Evolutionary conservation across 164 flowering plant species (phyloP).

Genomic region (Magnolia officinalis): DNA sequence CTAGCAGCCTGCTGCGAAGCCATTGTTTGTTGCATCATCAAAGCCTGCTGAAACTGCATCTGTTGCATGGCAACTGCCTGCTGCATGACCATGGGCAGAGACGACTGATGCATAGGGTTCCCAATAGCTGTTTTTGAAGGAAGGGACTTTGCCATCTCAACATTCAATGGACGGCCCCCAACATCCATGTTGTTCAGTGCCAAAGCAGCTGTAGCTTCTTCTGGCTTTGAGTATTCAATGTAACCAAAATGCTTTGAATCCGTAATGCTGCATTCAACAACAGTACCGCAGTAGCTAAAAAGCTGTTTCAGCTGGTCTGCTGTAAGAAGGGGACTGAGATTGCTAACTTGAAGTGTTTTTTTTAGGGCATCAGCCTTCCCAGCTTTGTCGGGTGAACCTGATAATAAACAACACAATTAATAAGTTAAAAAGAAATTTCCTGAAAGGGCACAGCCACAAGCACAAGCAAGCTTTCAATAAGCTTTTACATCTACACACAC

Average conservation of each 20-base stretch:
- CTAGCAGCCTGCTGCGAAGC: constrained; percentile 93
- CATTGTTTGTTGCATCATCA: constrained; percentile 90
- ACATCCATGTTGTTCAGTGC: constrained; percentile 91
- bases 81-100: constrained; percentile 90
- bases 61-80: constrained; percentile 99
- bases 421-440: neutral
- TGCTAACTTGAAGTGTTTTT: constrained; percentile 90
- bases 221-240: constrained; percentile 92
- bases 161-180: constrained; percentile 91
- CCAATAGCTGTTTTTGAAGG: constrained; percentile 58
- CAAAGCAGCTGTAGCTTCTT: constrained; percentile 91
- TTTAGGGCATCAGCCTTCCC: constrained; percentile 58
- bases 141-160: constrained; percentile 98
- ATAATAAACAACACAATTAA: constrained; percentile 9
- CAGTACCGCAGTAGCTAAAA: constrained; percentile 84
- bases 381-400: constrained; percentile 65
- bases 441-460: neutral
- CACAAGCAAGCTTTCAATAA: neutral
- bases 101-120: constrained; percentile 51
- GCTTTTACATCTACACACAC: neutral
- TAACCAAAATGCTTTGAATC: constrained; percentile 96
- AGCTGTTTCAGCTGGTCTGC: constrained; percentile 89
- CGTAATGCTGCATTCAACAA: constrained; percentile 79
- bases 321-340: constrained; percentile 88
- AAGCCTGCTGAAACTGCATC: constrained; percentile 98